These are phyloP conservation scores for Melaleuca alternifolia DNA, from an alignment of 345 rosid genomes.

Conservation along the genomic window DNA sequence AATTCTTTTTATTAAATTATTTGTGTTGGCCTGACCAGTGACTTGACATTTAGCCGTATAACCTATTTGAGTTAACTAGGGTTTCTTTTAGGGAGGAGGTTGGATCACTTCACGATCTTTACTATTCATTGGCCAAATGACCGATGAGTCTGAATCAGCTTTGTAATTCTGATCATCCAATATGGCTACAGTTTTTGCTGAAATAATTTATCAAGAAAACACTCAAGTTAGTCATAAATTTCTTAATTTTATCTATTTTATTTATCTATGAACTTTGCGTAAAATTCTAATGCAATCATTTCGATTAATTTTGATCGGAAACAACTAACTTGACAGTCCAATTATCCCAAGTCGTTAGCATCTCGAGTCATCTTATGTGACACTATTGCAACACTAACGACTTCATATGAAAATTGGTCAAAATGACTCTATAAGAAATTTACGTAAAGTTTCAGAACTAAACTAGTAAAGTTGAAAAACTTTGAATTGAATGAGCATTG, in stretches of 20 bases:
- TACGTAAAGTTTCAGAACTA: neutral
- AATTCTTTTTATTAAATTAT: neutral
- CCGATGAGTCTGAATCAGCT: neutral
- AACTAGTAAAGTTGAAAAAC: neutral
- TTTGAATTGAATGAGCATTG: neutral
- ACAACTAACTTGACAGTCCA: rapidly evolving
- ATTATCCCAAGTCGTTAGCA: rapidly evolving
- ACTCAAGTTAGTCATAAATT: neutral
- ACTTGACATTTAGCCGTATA: neutral
- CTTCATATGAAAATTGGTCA: neutral
- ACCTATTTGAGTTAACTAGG: neutral
- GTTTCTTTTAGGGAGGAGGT: neutral
- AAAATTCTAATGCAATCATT: neutral
- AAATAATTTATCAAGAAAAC: neutral
- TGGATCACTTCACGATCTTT: neutral
- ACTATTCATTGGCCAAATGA: neutral
- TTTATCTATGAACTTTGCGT: neutral
- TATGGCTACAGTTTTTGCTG: neutral
- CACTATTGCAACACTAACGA: neutral
- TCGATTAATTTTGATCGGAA: neutral
- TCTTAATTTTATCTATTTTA: neutral
- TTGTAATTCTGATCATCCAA: neutral
- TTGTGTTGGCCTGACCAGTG: neutral
- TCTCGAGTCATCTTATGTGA: rapidly evolving
- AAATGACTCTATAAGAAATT: neutral